Evolutionary conservation across 345 rosid genomes (phyloP).

Genomic region (Firmiana major): DNA sequence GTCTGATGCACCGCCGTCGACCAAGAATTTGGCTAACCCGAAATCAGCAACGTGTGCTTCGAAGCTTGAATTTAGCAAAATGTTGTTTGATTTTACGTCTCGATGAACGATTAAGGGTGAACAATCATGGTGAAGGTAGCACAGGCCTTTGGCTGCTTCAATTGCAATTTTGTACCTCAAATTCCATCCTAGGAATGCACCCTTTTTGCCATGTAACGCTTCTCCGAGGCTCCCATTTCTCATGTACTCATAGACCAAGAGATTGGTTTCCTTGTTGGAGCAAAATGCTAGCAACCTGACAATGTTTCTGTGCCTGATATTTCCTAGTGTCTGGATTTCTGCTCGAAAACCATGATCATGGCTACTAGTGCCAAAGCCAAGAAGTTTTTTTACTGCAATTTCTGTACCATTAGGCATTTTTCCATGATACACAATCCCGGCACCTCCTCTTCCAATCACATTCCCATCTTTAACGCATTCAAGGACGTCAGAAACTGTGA

Average conservation of each 20-base stretch:
- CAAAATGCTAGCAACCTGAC: slow-evolving; percentile 65
- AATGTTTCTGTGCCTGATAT: slow-evolving; percentile 64
- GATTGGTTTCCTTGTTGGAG: slow-evolving; percentile 57
- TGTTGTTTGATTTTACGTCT: slow-evolving; percentile 75
- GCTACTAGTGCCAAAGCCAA: slow-evolving; percentile 37
- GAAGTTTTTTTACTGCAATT: slow-evolving; percentile 64
- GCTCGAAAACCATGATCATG: slow-evolving; percentile 63
- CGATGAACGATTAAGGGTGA: slow-evolving; percentile 62
- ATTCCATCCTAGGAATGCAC: slow-evolving; percentile 50
- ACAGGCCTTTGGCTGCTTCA: slow-evolving; percentile 70
- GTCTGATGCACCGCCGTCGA: slow-evolving; percentile 49
- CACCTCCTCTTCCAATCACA: slow-evolving; percentile 69
- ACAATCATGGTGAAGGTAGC: slow-evolving; percentile 77
- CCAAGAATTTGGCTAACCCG: slow-evolving; percentile 66
- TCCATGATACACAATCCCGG: slow-evolving; percentile 67
- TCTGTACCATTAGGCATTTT: slow-evolving; percentile 50
- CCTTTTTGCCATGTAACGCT: slow-evolving; percentile 59
- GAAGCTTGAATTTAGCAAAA: slow-evolving; percentile 52
- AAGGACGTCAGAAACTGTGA: slow-evolving; percentile 40
- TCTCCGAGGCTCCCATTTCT: slow-evolving; percentile 69
- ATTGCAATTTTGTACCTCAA: slow-evolving; percentile 55
- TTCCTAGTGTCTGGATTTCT: slow-evolving; percentile 62
- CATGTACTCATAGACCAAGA: slow-evolving; percentile 69
- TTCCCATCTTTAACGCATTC: slow-evolving; percentile 65
- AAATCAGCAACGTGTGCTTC: slow-evolving; percentile 84